phyloP scores from a whole-genome alignment of 1,284 basidiomycete species.

The Melanopsichium pennsylvanicum region DNA sequence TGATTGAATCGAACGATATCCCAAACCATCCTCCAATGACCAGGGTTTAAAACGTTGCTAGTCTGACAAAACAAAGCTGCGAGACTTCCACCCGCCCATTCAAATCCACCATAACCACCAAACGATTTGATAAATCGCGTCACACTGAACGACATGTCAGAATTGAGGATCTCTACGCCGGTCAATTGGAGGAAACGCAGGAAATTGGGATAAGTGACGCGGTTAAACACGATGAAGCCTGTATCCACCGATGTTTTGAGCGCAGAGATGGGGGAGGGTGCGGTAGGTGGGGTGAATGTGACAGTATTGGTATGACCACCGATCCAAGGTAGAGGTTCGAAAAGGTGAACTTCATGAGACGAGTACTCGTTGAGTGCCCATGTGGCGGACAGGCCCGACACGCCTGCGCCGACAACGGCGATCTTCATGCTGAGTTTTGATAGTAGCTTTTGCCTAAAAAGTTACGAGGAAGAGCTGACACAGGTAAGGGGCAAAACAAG shows the following conservation, averaged over 20 bases:
- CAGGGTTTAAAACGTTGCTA: slow-evolving; percentile 69
- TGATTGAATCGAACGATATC: slow-evolving; percentile 82
- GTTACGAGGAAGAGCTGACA: too few relatives aligned
- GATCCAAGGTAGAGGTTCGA: slow-evolving; percentile 75
- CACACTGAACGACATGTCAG: slow-evolving; percentile 81
- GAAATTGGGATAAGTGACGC: slow-evolving; percentile 82
- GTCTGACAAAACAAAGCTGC: slow-evolving; percentile 46
- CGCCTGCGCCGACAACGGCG: slow-evolving; percentile 80
- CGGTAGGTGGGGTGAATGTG: slow-evolving; percentile 68
- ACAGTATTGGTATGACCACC: slow-evolving; percentile 85
- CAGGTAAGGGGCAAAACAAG: background rate
- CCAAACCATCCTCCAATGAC: slow-evolving; percentile 79
- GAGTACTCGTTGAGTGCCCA: slow-evolving; percentile 84
- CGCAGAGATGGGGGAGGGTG: slow-evolving; percentile 7
- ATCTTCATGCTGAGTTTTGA: slow-evolving; percentile 66
- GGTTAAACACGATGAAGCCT: slow-evolving; percentile 73
- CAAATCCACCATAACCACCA: slow-evolving; percentile 40
- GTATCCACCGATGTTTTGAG: slow-evolving; percentile 36
- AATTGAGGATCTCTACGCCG: slow-evolving; percentile 71
- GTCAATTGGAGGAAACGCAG: slow-evolving; percentile 74
- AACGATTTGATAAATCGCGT: slow-evolving; percentile 26
- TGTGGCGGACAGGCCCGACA: slow-evolving; percentile 78
- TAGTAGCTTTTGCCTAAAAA: too few relatives aligned
- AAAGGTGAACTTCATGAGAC: slow-evolving; percentile 80
- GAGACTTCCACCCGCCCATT: slow-evolving; percentile 51